phyloP scores from a whole-genome alignment of 306 rosid genomes.

The Ziziphus jujuba region DNA sequence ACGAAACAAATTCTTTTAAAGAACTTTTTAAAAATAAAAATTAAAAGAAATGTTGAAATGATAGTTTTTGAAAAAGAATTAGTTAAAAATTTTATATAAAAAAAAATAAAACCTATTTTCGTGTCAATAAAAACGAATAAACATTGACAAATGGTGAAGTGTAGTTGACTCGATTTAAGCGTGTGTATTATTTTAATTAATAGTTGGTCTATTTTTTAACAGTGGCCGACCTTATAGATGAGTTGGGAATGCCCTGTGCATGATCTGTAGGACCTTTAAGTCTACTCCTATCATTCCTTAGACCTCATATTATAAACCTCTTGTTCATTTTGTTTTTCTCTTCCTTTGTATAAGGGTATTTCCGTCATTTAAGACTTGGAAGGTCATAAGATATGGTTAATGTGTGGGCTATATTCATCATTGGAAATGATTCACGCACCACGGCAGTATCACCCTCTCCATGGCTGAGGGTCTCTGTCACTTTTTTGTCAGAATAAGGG shows the following conservation, averaged over 20 bases:
- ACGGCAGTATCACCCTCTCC: background rate
- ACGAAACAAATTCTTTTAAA: too few species aligned
- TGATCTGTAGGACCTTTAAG: background rate
- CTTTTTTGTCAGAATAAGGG: background rate
- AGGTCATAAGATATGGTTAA: conserved; percentile 6
- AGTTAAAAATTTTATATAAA: too few species aligned
- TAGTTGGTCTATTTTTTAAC: too few species aligned
- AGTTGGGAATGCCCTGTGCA: conserved; percentile 1
- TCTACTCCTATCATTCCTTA: background rate
- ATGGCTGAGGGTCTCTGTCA: background rate
- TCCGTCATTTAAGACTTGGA: background rate
- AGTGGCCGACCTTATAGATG: background rate
- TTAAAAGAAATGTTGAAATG: too few species aligned
- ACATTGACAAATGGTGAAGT: background rate
- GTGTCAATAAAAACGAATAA: too few species aligned
- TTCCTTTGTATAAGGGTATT: too few species aligned
- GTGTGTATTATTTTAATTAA: too few species aligned
- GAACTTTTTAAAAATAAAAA: too few species aligned
- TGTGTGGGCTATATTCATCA: conserved; percentile 33
- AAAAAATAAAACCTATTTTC: too few species aligned
- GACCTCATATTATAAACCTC: background rate
- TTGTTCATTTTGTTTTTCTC: too few species aligned
- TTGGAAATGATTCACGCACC: conserved; percentile 31
- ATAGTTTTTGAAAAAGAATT: too few species aligned
- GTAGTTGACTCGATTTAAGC: background rate